Base-by-base conservation (phyloP, 352 stramenopile genomes). In the Globisporangium polare region DNA sequence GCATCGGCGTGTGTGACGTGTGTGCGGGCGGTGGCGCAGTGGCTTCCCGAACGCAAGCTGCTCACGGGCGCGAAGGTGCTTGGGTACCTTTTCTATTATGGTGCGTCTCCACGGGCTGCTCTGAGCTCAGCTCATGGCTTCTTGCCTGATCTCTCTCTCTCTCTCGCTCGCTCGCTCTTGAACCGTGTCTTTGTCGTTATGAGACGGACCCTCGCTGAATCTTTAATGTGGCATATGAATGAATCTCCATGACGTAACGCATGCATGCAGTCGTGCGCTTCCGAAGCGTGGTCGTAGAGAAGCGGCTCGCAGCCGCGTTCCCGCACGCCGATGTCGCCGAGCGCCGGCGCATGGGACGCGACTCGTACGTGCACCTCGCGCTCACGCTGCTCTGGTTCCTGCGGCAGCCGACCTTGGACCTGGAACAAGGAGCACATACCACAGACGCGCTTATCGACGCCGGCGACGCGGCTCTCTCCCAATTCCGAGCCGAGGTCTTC, bases 381-480 rank as follows among this genome's bases (percentile, higher is more conserved):
- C 62, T 80, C 22, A 70, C 73, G 27, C 62, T 88, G 67, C 65
- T 88, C 52, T 88, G 76, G 74, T 71, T 82, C 62, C 73, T 89
- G 47, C 76, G 74, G 5, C 67, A 82, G 12, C 68, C 66, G 5
- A 18, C 39, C 17, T 0, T 78, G 24, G 15, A 5, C 4, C 46
- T 33, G 24, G 46, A 15, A 17, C 47, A 13, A 4, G 46, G 42
- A 10, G 58, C 61, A 9, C 52, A 67, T 17, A 46, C 65, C 31
- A 22, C 52, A 49, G 53, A 63, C 55, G 56, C n/a, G 13, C 62
- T 68, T 20, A 39, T 68, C 18, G 41, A 64, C 49, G 15, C 26
- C 2, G 59, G 75, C 50, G 53, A 39, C 3, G 27, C 61, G 9
- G 10, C 33, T 0, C 9, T 58, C 12, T 10, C 31, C 9, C n/a